A percentile compares a stretch with the other conserved stretches of the same genome.
These are phyloP conservation scores for Citrus australasica DNA, from an alignment of 345 rosid species.

Conservation along the genomic window DNA sequence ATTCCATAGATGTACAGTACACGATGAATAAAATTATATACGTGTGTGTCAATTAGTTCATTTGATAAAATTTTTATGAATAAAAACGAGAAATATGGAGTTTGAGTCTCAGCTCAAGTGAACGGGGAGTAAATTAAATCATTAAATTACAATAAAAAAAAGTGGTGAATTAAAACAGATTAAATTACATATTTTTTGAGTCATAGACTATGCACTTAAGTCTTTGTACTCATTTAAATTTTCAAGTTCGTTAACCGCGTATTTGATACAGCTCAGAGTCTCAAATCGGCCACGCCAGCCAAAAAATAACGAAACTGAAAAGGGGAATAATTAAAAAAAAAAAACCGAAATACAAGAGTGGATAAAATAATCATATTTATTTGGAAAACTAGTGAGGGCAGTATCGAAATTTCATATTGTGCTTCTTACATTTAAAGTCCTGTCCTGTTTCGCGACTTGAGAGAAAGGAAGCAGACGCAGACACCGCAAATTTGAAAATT, in stretches of 20 bases:
- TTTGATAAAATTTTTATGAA: too few species aligned
- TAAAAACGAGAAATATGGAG: too few species aligned
- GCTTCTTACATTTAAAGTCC: constrained; percentile 22
- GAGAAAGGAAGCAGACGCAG: not conserved
- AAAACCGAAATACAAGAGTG: not conserved
- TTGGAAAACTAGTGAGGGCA: constrained; percentile 18
- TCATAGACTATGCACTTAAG: not conserved
- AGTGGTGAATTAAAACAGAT: too few species aligned
- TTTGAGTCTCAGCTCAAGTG: too few species aligned
- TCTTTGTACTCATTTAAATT: not conserved
- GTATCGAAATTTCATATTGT: constrained; percentile 17
- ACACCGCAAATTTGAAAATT: constrained; percentile 8
- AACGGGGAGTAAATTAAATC: too few species aligned
- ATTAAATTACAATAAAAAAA: too few species aligned
- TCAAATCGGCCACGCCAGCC: too few species aligned
- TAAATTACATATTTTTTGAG: not conserved
- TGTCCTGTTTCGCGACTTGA: not conserved
- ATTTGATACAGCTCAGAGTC: not conserved
- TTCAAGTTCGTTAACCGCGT: not conserved
- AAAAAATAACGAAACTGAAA: not conserved
- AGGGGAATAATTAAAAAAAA: not conserved
- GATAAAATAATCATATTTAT: not conserved
- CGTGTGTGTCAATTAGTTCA: too few species aligned
- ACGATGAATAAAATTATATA: too few species aligned
- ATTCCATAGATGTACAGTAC: too few species aligned